Evolutionary conservation across 2,329 filamentous ascomycete genomes (phyloP), one percentile per base, ranked within the genome.

Genomic region (Ceratocystis cubensis): DNA sequence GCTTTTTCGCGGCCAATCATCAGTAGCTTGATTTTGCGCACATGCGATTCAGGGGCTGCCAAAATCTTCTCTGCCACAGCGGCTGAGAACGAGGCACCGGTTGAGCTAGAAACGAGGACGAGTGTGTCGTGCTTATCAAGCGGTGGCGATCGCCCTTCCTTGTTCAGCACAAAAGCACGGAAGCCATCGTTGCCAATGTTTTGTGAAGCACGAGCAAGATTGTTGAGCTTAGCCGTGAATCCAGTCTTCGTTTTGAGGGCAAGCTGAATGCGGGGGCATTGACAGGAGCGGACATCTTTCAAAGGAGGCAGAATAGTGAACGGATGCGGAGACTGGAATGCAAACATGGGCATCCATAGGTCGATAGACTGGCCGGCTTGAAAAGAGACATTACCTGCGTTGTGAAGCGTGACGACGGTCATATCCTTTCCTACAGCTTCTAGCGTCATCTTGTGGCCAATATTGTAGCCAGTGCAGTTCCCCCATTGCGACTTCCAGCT

Each of bases 61-160:
- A 68, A 53, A 45, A 66, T 66, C 41, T 63, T 64, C 59, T 86
- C 83, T 0, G 85, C 75, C 1, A 86, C 82, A 0, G 83, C 82
- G 7, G 85, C 73, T 0, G 81, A 83, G 66, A 83, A 86, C 1
- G 83, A 85, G 1, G 83, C 81, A 17, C 84, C 84, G 0, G 84
- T 86, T 0, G 83, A 86, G 0, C 83, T 83, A 0, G 83, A 84
- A 56, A 86, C 81, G 5, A 86, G 75, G 2, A 86, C 75, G 48
- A 86, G 73, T 0, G 82, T 83, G 72, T 86, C 84, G 71, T 81
- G 85, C 0, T 81, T 75, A 61, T 84, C 77, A 81, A 82, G 84
- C 4, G 76, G 75, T 0, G 82, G 81, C 1, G 82, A 80, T 5
- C 74, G 73, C 25, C 83, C 84, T 56, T 81, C 85, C 0, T 83